Base-by-base conservation (phyloP, 768 basidiomycete species). In the Rhodosporidiobolus sp. region DNA sequence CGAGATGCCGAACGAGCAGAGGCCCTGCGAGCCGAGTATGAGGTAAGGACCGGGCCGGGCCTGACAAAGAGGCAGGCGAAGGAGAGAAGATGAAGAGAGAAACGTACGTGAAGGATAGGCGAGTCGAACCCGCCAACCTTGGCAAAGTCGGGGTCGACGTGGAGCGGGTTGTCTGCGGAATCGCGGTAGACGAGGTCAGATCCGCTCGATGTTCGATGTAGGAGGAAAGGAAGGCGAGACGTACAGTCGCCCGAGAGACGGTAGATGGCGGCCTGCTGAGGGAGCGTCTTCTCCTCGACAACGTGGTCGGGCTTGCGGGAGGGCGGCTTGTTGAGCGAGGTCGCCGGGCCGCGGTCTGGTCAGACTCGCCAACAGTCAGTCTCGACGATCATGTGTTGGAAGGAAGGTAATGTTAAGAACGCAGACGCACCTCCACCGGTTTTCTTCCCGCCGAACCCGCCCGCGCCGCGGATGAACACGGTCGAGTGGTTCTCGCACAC, bases 371-470 rank as follows among this genome's bases (percentile, higher is more conserved):
- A 45, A 46, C 20, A 24, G 24, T 52, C 49, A 49, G 35, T n/a
- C 10, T 55, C 49, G 20, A 30, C 35, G 30, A 34, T 17, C 30
- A 12, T 11, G 24, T 38, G 16, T 16, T 9, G 24, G 19, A 4
- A 28, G 55, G 30, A 32, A 53, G 22, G 28, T 14, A 22, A 45
- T 2, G 48, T 50, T 11, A 45, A 67, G 28, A 26, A 61, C 8
- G 34, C 55, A 12, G n/a, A 77, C 85, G 71, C 78, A 92, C 94
- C 91, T 60, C 83, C 87, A 45, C 93, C 94, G 43, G 81, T 82
- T 69, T 91, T 90, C 83, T 90, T 92, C 26, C 96, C 96, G 5
- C 92, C 92, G 81, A 99, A 96, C 0, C 94, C 94, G n/a, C 96
- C 96, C 34, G 91, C 86, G 3, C 94, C 94, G 67, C 96, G 91